phyloP scores from a whole-genome alignment of 108 stramenopile species.

The Fragilaria crotonensis region DNA sequence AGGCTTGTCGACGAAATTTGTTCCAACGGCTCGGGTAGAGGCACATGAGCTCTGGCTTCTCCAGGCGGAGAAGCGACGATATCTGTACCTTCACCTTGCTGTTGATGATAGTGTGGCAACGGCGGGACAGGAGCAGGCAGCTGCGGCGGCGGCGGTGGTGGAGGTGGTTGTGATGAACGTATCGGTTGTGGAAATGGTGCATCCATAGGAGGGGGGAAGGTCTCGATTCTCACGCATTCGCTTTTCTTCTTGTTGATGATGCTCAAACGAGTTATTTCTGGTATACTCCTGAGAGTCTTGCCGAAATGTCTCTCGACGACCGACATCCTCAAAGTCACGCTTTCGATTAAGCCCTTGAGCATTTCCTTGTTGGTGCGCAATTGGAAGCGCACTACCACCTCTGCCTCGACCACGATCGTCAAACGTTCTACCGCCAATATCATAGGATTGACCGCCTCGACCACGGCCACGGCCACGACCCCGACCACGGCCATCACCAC shows the following conservation, averaged over 20 bases:
- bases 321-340: background rate
- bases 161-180: background rate
- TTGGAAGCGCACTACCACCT: background rate
- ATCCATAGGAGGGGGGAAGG: background rate
- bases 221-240: background rate
- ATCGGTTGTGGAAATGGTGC: background rate
- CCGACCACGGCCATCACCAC: background rate
- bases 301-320: background rate
- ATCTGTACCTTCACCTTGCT: background rate
- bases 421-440: background rate
- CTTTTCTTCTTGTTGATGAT: background rate
- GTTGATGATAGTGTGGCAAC: background rate
- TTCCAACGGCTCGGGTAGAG: too few relatives aligned
- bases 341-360: background rate
- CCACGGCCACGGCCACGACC: background rate
- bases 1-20: too few relatives aligned
- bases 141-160: background rate
- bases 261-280: background rate
- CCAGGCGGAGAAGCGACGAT: too few relatives aligned
- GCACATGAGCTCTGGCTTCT: too few relatives aligned
- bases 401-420: background rate
- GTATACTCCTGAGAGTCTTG: too few relatives aligned
- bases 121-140: too few relatives aligned
- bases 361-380: background rate
- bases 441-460: background rate